Evolutionary conservation across 116 monocot genomes (phyloP).

Genomic region (Thalassia testudinum): DNA sequence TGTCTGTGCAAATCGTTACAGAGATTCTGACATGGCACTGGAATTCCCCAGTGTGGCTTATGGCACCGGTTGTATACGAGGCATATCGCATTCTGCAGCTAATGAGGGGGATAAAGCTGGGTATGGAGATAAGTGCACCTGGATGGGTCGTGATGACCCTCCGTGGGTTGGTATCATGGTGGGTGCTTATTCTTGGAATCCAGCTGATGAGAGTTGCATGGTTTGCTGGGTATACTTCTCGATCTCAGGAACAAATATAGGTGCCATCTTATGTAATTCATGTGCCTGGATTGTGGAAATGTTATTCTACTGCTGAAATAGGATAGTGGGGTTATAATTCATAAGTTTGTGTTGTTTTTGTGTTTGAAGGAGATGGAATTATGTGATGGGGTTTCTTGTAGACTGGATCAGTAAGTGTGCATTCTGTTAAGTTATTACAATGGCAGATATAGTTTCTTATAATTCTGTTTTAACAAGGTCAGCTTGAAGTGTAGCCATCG

Average conservation of each 20-base stretch:
- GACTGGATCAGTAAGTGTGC: too few relatives aligned
- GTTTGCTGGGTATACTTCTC: slow-evolving; percentile 44
- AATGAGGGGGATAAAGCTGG: slow-evolving; percentile 70
- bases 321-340: too few relatives aligned
- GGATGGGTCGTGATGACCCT: slow-evolving; percentile 47
- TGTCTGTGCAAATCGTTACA: slow-evolving; percentile 56
- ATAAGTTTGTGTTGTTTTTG: too few relatives aligned
- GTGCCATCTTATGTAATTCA: too few relatives aligned
- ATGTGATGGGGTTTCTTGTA: too few relatives aligned
- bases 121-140: slow-evolving; percentile 53
- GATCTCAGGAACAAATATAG: slow-evolving; percentile 2
- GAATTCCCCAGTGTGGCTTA: slow-evolving; percentile 84
- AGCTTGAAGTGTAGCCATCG: too few relatives aligned
- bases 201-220: slow-evolving; percentile 82
- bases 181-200: slow-evolving; percentile 71
- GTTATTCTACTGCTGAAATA: too few relatives aligned
- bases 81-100: slow-evolving; percentile 72
- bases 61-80: slow-evolving; percentile 80
- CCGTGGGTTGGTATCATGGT: slow-evolving; percentile 79
- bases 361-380: too few relatives aligned
- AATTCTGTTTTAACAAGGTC: too few relatives aligned
- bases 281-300: too few relatives aligned
- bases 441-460: too few relatives aligned
- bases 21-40: slow-evolving; percentile 88
- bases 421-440: too few relatives aligned